Base-by-base conservation (phyloP, 768 basidiomycete species). In the Trametes cinnabarina region DNA sequence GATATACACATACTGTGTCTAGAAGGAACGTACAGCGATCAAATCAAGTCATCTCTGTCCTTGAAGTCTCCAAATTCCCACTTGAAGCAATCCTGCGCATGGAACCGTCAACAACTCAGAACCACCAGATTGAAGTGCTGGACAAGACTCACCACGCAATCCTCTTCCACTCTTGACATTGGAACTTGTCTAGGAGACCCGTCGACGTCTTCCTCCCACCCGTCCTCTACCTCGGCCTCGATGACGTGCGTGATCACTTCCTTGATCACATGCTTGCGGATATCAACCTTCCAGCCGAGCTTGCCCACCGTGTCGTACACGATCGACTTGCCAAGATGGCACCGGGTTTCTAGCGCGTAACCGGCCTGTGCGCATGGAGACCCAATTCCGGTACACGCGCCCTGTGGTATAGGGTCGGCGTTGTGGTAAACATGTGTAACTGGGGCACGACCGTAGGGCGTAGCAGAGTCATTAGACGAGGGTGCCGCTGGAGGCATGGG, bases 361-460 rank as follows among this genome's bases (percentile, higher is more conserved):
- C 87, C 87, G 11, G 77, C 87, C 42, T 79, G 77, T 37, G 82
- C 79, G 57, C 87, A 89, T 0, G 76, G 67, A 10, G 79, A 83
- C 15, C 74, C 59, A 19, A 76, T 46, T 26, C 83, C 83, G 5
- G 76, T 83, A 66, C 83, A 85, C 23, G 74, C 67, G 25, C 81
- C 81, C 59, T 82, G 82, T 6, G 87, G 82, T 63, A 89, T 84
- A 7, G 87, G 87, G 67, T 89, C 87, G 34, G 87, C 87, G 32
- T 76, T 89, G 69, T 88, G 83, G 70, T 83, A 88, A 47, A 88
- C 74, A 64, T 74, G 71, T 28, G 70, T 73, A 12, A 74, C 72
- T 3, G 72, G 72, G 2, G 71, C 55, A 40, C 57, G 43, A 25
- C 58, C 32, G 49, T 61, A 19, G 58, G 57, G 23, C 2, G 25